A percentile compares a stretch with the other conserved stretches of the same genome.
Conservation (phyloP, 352 stramenopile species). For the Globisporangium echinulatum region DNA sequence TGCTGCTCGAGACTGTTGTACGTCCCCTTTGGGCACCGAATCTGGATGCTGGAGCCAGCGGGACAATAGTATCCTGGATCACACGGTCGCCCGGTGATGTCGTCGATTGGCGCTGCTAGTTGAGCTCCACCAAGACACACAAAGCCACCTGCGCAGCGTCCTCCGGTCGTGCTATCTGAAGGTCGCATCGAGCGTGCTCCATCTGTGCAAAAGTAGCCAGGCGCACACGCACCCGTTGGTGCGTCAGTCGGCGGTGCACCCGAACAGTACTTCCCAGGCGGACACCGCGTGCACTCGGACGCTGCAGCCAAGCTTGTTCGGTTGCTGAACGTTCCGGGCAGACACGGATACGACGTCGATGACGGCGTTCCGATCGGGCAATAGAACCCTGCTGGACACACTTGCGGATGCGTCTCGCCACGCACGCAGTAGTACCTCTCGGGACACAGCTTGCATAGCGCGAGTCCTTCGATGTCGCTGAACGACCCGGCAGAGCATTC, state of each 20-base stretch:
- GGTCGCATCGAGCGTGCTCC: slow-evolving; percentile 33
- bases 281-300: slow-evolving; percentile 46
- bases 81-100: slow-evolving; percentile 44
- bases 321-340: slow-evolving; percentile 56
- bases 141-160: slow-evolving; percentile 41
- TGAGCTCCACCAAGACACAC: slow-evolving; percentile 62
- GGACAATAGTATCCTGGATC: slow-evolving; percentile 66
- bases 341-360: slow-evolving; percentile 44
- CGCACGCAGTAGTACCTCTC: slow-evolving; percentile 61
- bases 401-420: slow-evolving; percentile 28
- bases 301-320: slow-evolving; percentile 24
- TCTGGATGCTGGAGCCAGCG: slow-evolving; percentile 36
- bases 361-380: slow-evolving; percentile 54
- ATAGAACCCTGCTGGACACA: slow-evolving; percentile 72
- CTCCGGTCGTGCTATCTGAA: slow-evolving; percentile 36
- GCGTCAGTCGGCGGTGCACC: slow-evolving; percentile 39
- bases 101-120: slow-evolving; percentile 42
- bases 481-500: slow-evolving; percentile 67
- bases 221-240: slow-evolving; percentile 51
- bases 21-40: slow-evolving; percentile 56
- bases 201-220: slow-evolving; percentile 62
- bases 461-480: slow-evolving; percentile 43
- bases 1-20: slow-evolving; percentile 59
- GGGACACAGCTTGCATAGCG: slow-evolving; percentile 66
- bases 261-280: slow-evolving; percentile 77